phyloP scores from a whole-genome alignment of 2,329 filamentous ascomycete species.

The Aspergillus texensis region DNA sequence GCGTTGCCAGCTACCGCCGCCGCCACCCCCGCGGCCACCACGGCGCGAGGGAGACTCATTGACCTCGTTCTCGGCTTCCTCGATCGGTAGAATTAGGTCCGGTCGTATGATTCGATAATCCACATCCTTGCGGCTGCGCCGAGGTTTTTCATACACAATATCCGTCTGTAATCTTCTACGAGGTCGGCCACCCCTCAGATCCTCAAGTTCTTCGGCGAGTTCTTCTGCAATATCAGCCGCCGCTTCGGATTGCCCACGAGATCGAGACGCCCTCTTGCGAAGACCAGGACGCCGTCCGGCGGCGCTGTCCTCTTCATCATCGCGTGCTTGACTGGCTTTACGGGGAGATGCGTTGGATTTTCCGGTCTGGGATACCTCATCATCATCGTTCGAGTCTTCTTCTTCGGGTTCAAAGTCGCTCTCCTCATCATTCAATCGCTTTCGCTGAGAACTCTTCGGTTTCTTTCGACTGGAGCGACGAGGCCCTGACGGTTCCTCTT shows the following conservation, averaged over 20 bases:
- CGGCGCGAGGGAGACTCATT: conserved; percentile 70
- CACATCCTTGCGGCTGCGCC: conserved; percentile 65
- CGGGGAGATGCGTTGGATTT: conserved; percentile 47
- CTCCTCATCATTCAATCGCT: conserved; percentile 54
- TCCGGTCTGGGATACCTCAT: conserved; percentile 55
- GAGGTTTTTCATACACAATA: conserved; percentile 49
- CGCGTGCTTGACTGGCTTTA: conserved; percentile 43
- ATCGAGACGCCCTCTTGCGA: conserved; percentile 52
- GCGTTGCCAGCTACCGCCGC: conserved; percentile 67
- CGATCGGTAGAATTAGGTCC: conserved; percentile 69
- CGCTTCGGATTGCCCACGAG: conserved; percentile 47
- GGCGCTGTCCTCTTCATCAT: conserved; percentile 51
- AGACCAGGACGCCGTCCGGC: conserved; percentile 56
- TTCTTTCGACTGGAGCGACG: conserved; percentile 46
- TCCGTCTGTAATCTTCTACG: conserved; percentile 40
- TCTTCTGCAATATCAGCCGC: conserved; percentile 57
- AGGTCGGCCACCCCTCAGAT: conserved; percentile 52
- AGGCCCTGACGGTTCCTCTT: conserved; percentile 33
- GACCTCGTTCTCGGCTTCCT: conserved; percentile 71
- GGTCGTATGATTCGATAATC: conserved; percentile 87
- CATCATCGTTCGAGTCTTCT: conserved; percentile 52
- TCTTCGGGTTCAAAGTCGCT: conserved; percentile 66
- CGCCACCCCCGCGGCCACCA: conserved; percentile 61
- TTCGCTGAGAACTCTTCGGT: conserved; percentile 47
- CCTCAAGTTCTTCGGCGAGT: conserved; percentile 61